These are phyloP conservation scores for Marasmius fiardii DNA, from an alignment of 1,284 basidiomycete species.

Conservation along the genomic window DNA sequence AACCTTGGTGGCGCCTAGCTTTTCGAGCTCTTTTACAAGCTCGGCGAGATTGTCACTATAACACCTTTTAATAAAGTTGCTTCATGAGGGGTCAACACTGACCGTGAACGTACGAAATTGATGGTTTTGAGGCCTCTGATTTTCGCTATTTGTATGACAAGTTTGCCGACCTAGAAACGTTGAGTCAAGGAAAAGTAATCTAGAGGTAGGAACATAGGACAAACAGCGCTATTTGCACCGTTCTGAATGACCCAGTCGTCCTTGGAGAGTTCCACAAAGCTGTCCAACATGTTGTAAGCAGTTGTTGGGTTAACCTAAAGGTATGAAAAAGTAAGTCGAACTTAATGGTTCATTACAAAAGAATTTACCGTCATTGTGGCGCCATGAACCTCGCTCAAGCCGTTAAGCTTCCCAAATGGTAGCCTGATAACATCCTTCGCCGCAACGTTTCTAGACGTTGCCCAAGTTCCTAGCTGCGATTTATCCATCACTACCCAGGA, in stretches of 20 bases:
- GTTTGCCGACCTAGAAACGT: slow-evolving; percentile 62
- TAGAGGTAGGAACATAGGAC: slow-evolving; percentile 20
- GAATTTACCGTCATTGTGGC: slow-evolving; percentile 68
- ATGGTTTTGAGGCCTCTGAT: slow-evolving; percentile 65
- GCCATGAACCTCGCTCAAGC: slow-evolving; percentile 58
- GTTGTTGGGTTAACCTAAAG: slow-evolving; percentile 78
- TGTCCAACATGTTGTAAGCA: slow-evolving; percentile 76
- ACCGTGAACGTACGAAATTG: slow-evolving; percentile 77
- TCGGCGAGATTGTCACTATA: slow-evolving; percentile 49
- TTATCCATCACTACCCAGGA: slow-evolving; percentile 78
- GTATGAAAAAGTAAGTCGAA: background rate
- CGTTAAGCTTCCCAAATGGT: slow-evolving; percentile 32
- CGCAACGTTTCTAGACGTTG: slow-evolving; percentile 53
- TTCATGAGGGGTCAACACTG: slow-evolving; percentile 13
- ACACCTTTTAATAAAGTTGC: background rate
- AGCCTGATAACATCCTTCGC: slow-evolving; percentile 60
- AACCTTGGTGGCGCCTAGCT: slow-evolving; percentile 70
- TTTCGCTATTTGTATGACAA: slow-evolving; percentile 79
- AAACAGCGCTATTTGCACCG: slow-evolving; percentile 79
- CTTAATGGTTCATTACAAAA: background rate
- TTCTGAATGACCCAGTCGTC: slow-evolving; percentile 83
- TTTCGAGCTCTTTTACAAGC: slow-evolving; percentile 48
- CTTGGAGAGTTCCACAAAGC: slow-evolving; percentile 58
- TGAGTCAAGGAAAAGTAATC: background rate
- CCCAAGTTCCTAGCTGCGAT: slow-evolving; percentile 76